phyloP scores from a whole-genome alignment of 768 basidiomycete species.

The Floccularia luteovirens region DNA sequence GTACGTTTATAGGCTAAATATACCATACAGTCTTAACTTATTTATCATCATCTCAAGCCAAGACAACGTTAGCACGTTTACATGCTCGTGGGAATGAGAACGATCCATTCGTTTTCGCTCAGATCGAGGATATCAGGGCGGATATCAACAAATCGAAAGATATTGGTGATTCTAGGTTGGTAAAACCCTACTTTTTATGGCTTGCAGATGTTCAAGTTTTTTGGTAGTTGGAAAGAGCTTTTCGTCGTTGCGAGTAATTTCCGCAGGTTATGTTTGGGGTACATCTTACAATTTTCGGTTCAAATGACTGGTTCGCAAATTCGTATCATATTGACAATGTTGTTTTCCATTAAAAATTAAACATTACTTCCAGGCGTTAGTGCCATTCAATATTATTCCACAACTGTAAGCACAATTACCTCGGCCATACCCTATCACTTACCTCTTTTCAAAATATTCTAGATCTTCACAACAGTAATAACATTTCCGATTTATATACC shows the following conservation, averaged over 20 bases:
- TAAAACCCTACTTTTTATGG: conserved; percentile 1
- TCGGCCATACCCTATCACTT: not conserved
- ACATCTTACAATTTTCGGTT: conserved; percentile 45
- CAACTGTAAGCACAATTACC: conserved; percentile 18
- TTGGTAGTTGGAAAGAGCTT: conserved; percentile 26
- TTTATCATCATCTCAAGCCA: conserved; percentile 12
- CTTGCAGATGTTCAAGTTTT: conserved; percentile 1
- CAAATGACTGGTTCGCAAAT: conserved; percentile 45
- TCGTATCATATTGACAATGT: too few relatives aligned
- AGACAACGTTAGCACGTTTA: conserved; percentile 36
- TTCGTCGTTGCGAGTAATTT: conserved; percentile 36
- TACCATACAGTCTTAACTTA: not conserved
- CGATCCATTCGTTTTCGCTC: conserved; percentile 39
- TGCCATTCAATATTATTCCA: conserved; percentile 49
- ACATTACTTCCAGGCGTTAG: conserved; percentile 26
- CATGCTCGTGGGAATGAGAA: conserved; percentile 41
- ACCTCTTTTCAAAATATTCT: not conserved
- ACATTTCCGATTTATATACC: not conserved
- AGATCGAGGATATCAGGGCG: conserved; percentile 35
- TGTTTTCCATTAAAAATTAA: too few relatives aligned
- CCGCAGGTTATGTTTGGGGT: conserved; percentile 36
- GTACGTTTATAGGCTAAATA: conserved; percentile 8
- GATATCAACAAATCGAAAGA: conserved; percentile 24
- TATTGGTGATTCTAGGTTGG: conserved; percentile 31
- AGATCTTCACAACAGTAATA: conserved; percentile 25